Conservation (phyloP, 2,329 filamentous ascomycete species). For the Curvularia sp. region DNA sequence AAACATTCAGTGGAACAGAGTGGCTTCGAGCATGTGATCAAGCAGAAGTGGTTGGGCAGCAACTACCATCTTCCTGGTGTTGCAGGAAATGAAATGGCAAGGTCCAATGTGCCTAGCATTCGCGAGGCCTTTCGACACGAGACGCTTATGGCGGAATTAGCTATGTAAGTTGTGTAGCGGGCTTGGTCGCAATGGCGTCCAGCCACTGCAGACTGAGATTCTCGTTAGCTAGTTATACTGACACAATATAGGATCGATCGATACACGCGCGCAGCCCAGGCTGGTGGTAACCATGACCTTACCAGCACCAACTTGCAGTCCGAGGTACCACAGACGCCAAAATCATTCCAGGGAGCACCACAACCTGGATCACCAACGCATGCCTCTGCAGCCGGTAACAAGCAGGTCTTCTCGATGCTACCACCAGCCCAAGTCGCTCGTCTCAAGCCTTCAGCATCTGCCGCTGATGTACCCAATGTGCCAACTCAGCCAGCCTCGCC, state of each 20-base stretch:
- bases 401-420: slow-evolving; percentile 35
- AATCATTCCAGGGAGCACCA: slow-evolving; percentile 35
- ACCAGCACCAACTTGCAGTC: slow-evolving; percentile 48
- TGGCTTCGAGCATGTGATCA: slow-evolving; percentile 87
- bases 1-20: slow-evolving; percentile 96
- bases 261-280: slow-evolving; percentile 51
- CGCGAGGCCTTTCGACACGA: slow-evolving; percentile 88
- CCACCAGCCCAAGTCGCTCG: slow-evolving; percentile 50
- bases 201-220: neutral
- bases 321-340: slow-evolving; percentile 38
- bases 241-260: slow-evolving; percentile 45
- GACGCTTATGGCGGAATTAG: slow-evolving; percentile 81
- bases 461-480: slow-evolving; percentile 25
- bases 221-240: slow-evolving; percentile 4
- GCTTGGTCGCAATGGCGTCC: neutral
- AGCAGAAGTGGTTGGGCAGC: slow-evolving; percentile 87
- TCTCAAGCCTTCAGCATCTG: slow-evolving; percentile 34
- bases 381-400: slow-evolving; percentile 48
- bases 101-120: slow-evolving; percentile 95
- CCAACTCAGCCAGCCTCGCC: slow-evolving; percentile 36
- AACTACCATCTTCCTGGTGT: slow-evolving; percentile 80
- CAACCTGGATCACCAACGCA: slow-evolving; percentile 50
- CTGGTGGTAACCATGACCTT: slow-evolving; percentile 36
- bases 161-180: slow-evolving; percentile 69
- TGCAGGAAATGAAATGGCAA: slow-evolving; percentile 87